A percentile compares a stretch with the other conserved stretches of the same genome.
Conservation (phyloP, 495 filamentous ascomycete species). For the Cercophora samala region DNA sequence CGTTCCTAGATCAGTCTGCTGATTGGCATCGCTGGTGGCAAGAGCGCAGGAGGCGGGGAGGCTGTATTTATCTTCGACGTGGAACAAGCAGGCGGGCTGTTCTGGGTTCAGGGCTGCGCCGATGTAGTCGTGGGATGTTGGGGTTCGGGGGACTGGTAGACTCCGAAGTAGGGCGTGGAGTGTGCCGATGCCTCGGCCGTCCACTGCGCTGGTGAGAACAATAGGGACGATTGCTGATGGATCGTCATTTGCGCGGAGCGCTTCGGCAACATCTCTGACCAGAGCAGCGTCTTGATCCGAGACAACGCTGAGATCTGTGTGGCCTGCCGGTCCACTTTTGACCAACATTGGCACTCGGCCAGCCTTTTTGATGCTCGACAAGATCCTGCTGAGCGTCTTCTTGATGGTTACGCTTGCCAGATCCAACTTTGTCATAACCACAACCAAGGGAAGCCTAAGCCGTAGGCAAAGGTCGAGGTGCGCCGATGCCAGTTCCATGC, state of each 20-base stretch:
- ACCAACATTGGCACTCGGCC: slow-evolving; percentile 72
- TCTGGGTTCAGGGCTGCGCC: slow-evolving; percentile 46
- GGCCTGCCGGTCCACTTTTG: slow-evolving; percentile 40
- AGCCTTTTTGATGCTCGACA: slow-evolving; percentile 72
- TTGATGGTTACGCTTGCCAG: slow-evolving; percentile 72
- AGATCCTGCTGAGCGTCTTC: slow-evolving; percentile 63
- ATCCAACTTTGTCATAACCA: slow-evolving; percentile 89
- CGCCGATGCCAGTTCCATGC: slow-evolving; percentile 65
- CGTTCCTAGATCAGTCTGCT: slow-evolving; percentile 43
- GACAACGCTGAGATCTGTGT: slow-evolving; percentile 36
- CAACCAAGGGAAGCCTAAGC: slow-evolving; percentile 66
- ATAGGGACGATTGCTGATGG: slow-evolving; percentile 69
- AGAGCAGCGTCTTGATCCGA: slow-evolving; percentile 48
- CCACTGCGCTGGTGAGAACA: slow-evolving; percentile 80
- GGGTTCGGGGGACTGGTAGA: slow-evolving; percentile 65
- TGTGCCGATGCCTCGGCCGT: slow-evolving; percentile 74
- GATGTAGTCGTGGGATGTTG: slow-evolving; percentile 44
- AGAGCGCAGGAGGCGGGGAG: slow-evolving; percentile 51
- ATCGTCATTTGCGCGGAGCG: slow-evolving; percentile 45
- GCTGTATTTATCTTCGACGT: slow-evolving; percentile 75
- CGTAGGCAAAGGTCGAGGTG: slow-evolving; percentile 87
- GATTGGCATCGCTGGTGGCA: slow-evolving; percentile 36
- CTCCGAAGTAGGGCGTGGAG: slow-evolving; percentile 77
- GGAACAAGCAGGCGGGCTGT: slow-evolving; percentile 62
- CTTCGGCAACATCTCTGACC: slow-evolving; percentile 48